phyloP scores from a whole-genome alignment of 1,139 yeast species.

The Blastobotrys capitulatus region DNA sequence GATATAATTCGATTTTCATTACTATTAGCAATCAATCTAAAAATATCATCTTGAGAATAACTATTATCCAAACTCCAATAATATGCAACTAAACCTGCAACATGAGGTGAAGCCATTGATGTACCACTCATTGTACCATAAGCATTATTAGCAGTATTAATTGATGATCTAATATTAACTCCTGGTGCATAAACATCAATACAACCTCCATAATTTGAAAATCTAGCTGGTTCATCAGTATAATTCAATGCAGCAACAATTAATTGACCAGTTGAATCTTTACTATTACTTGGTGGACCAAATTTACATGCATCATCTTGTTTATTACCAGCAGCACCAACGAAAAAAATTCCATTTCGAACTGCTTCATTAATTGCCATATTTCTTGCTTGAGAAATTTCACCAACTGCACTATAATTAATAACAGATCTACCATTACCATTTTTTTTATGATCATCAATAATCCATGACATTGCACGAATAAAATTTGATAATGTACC shows the following conservation, averaged over 20 bases:
- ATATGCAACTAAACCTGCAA: conserved; percentile 68
- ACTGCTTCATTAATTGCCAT: conserved; percentile 81
- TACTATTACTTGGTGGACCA: conserved; percentile 64
- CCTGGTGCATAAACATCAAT: conserved; percentile 85
- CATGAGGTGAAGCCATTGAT: conserved; percentile 83
- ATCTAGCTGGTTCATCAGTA: conserved; percentile 60
- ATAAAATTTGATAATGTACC: conserved; percentile 31
- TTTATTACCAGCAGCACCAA: conserved; percentile 85
- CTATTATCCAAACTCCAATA: conserved; percentile 42
- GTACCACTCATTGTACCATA: conserved; percentile 66
- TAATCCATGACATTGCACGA: conserved; percentile 31
- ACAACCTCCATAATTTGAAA: conserved; percentile 83
- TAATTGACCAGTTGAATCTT: conserved; percentile 39
- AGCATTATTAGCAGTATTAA: conserved; percentile 19
- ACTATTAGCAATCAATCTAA: conserved; percentile 18
- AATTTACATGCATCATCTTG: conserved; percentile 69
- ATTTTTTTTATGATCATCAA: conserved; percentile 52
- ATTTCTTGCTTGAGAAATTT: conserved; percentile 75
- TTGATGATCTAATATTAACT: conserved; percentile 50
- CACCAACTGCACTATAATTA: conserved; percentile 89
- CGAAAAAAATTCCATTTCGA: conserved; percentile 56
- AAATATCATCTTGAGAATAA: conserved; percentile 18
- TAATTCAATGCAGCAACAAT: conserved; percentile 78
- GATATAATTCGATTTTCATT: conserved; percentile 22
- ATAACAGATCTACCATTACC: conserved; percentile 84